Evolutionary conservation across 2,329 filamentous ascomycete genomes (phyloP), one percentile per base, ranked within the genome.

Genomic region (Macrophomina tecta): DNA sequence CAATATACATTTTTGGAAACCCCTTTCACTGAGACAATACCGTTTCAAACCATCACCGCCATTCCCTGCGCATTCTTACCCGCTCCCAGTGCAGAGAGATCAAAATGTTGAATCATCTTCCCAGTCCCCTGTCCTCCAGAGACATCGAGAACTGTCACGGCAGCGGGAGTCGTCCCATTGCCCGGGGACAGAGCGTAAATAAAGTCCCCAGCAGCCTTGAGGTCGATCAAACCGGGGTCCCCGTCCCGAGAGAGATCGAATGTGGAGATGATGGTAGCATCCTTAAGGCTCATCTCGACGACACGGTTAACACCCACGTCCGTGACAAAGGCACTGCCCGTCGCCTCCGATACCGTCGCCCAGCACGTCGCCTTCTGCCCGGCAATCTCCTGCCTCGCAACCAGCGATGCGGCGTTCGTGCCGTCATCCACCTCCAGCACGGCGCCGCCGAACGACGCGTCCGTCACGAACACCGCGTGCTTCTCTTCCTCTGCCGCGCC

Each of bases 291-390:
- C 78, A 90, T 84, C 76, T 90, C 86, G 0, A 89, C 81, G 0
- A 90, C 70, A 3, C 82, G 79, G 71, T 87, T 84, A 2, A 77
- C 70, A 0, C 67, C 82, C 0, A 84, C 85, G 69, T 90, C 88
- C 0, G 86, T 85, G 3, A 90, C 85, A 67, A 87, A 90, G 0
- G 83, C 85, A 0, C 81, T 85, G 7, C 79, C 75, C 0, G 84
- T 86, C 0, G 76, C 73, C 0, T 76, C 67, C 0, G 84, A 85
- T 48, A 88, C 77, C 0, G 85, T 79, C 0, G 78, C 81, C 87
- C 87, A 90, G 74, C 87, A 90, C 0, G 85, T 87, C 1, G 85
- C 85, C 6, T 68, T 74, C 71, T 90, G 87, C 45, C 80, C 84
- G 0, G 77, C 76, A 12, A 90, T 76, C 1, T 72, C 69, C n/a